Evolutionary conservation across 129 eudicot species (phyloP).

Genomic region (Erigeron canadensis): DNA sequence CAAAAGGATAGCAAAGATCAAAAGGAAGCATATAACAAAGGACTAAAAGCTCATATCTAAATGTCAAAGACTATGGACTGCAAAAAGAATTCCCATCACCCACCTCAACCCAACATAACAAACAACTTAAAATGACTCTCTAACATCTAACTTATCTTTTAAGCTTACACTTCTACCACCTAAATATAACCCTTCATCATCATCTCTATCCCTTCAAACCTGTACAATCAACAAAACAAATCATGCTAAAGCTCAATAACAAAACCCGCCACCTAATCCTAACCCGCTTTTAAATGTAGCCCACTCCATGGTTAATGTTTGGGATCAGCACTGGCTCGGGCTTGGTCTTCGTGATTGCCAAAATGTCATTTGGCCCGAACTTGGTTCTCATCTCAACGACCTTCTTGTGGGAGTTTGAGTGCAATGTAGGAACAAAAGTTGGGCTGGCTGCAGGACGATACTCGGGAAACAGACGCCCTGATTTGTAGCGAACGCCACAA

Average conservation of each 20-base stretch:
- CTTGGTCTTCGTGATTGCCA: constrained; percentile 2
- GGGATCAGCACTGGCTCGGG: constrained; percentile 34
- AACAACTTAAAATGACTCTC: constrained; percentile 27
- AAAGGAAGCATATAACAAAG: constrained; percentile 4
- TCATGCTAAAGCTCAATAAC: constrained; percentile 32
- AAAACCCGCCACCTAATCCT: constrained; percentile 5
- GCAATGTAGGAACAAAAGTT: constrained; percentile 74
- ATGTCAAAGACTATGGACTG: constrained; percentile 24
- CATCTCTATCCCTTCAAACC: constrained; percentile 23
- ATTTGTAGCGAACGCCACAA: constrained; percentile 96
- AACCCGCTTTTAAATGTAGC: constrained; percentile 27
- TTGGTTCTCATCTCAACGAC: constrained; percentile 89
- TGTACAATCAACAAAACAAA: constrained; percentile 33
- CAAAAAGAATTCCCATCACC: constrained; percentile 32
- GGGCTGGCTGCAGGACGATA: constrained; percentile 99
- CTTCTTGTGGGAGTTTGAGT: constrained; percentile 97
- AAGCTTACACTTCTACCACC: constrained; percentile 33
- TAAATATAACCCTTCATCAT: constrained; percentile 25
- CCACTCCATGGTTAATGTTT: constrained; percentile 24
- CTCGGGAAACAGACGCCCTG: constrained; percentile 90
- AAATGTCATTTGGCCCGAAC: constrained; percentile 23
- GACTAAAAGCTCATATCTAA: constrained; percentile 19
- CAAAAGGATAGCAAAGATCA: background rate
- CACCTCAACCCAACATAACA: constrained; percentile 27
- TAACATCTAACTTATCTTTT: constrained; percentile 16